A percentile compares a stretch with the other conserved stretches of the same genome.
Evolutionary conservation across 805 yeast genomes (phyloP).

Genomic region (Kazachstania kunashirensis): DNA sequence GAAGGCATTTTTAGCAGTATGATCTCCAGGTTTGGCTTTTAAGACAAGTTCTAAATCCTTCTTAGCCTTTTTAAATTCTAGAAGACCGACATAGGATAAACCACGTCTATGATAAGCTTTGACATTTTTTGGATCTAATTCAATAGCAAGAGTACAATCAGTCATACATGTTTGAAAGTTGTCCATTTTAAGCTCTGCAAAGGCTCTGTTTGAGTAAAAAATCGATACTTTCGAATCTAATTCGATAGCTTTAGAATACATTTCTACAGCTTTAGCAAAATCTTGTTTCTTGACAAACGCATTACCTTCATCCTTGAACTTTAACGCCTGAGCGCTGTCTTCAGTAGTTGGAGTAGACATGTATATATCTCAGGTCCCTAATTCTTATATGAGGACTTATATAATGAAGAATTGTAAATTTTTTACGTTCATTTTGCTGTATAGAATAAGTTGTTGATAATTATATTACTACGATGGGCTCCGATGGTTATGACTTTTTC

Average conservation of each 20-base stretch:
- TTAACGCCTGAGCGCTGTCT: conserved; percentile 34
- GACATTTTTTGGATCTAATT: conserved; percentile 51
- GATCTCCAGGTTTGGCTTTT: conserved; percentile 55
- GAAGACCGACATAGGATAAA: conserved; percentile 62
- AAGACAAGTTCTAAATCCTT: conserved; percentile 58
- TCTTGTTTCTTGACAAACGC: conserved; percentile 55
- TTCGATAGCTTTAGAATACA: conserved; percentile 68
- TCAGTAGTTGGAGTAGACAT: conserved; percentile 16
- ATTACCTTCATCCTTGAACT: conserved; percentile 65
- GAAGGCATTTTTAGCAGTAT: conserved; percentile 50
- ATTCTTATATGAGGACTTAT: too few species aligned
- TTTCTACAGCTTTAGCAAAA: conserved; percentile 53
- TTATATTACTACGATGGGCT: too few species aligned
- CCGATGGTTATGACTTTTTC: too few species aligned
- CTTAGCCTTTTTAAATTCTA: conserved; percentile 66
- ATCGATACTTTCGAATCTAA: conserved; percentile 49
- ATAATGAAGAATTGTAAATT: too few species aligned
- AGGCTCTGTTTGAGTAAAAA: conserved; percentile 79
- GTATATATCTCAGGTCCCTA: too few species aligned
- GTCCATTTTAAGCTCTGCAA: conserved; percentile 78
- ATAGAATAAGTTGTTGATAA: too few species aligned
- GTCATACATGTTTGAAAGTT: conserved; percentile 74
- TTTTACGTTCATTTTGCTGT: too few species aligned
- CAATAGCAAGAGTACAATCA: conserved; percentile 70
- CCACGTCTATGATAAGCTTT: conserved; percentile 88